Percentiles rank a stretch among this genome's conserved stretches.
Evolutionary conservation across 805 yeast genomes (phyloP).

Genomic region (Hemisphaericaspora nanyangensis): DNA sequence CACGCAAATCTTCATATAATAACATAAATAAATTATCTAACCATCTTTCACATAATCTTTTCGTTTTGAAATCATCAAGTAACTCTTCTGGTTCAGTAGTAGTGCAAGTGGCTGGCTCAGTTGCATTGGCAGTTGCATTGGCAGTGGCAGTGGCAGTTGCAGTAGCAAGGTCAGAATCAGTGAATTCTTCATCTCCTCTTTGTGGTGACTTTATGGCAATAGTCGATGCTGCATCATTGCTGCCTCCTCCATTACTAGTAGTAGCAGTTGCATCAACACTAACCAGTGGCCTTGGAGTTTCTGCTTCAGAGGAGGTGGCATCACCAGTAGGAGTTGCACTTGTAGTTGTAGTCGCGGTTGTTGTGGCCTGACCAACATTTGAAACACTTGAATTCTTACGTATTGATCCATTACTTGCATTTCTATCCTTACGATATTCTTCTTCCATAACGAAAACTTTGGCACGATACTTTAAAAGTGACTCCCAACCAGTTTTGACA

Average conservation of each 20-base stretch:
- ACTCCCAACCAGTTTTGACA: constrained; percentile 44
- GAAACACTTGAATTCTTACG: constrained; percentile 11
- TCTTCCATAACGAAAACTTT: constrained; percentile 48
- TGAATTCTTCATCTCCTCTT: constrained; percentile 9
- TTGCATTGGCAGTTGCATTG: constrained; percentile 4
- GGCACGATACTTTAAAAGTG: constrained; percentile 41
- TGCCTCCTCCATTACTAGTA: not conserved
- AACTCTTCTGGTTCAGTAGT: constrained; percentile 11
- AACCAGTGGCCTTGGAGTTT: not conserved
- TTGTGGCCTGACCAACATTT: constrained; percentile 10
- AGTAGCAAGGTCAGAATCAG: not conserved
- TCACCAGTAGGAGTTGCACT: no score
- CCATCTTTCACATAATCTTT: constrained; percentile 72
- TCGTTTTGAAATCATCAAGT: constrained; percentile 52
- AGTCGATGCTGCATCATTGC: constrained; percentile 32
- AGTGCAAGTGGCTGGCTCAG: constrained; percentile 3
- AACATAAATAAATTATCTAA: constrained; percentile 67
- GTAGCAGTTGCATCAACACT: not conserved
- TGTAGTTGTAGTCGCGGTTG: not conserved
- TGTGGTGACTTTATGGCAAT: constrained; percentile 35
- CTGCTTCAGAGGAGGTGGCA: no score
- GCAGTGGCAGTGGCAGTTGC: constrained; percentile 1
- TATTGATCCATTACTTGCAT: constrained; percentile 7
- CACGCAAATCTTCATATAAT: constrained; percentile 67
- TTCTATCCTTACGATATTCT: constrained; percentile 40